Evolutionary conservation across 2,329 filamentous ascomycete genomes (phyloP).

Genomic region (Diaporthe capsici): DNA sequence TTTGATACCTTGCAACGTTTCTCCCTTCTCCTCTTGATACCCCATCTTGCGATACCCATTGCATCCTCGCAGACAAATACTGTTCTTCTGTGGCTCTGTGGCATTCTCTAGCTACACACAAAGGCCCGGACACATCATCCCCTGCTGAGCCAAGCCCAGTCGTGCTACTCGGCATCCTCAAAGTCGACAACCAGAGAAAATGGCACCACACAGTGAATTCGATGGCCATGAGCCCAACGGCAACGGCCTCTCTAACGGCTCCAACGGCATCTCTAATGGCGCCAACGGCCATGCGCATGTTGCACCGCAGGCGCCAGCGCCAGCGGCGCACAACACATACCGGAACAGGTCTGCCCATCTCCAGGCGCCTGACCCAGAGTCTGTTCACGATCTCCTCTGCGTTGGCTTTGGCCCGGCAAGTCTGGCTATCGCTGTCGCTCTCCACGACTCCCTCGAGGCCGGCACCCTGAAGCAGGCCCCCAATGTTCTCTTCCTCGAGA

Average conservation of each 20-base stretch:
- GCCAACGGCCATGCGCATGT: constrained; percentile 34
- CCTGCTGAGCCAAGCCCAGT: constrained; percentile 9
- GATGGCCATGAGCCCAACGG: constrained; percentile 39
- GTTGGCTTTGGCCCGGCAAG: constrained; percentile 95
- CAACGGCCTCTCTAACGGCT: constrained; percentile 35
- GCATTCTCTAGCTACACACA: neutral
- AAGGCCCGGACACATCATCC: neutral
- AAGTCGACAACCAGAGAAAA: constrained; percentile 16
- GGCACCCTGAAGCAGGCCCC: constrained; percentile 65
- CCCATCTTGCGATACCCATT: constrained; percentile 6
- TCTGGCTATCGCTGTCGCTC: constrained; percentile 87
- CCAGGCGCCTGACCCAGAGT: constrained; percentile 67
- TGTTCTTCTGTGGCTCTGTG: neutral
- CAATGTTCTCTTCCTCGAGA: constrained; percentile 89
- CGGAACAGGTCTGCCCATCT: constrained; percentile 49
- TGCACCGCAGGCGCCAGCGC: constrained; percentile 26
- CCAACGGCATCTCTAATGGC: constrained; percentile 36
- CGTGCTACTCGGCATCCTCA: neutral
- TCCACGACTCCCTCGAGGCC: constrained; percentile 81
- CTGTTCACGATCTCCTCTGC: constrained; percentile 87
- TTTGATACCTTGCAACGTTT: constrained; percentile 15
- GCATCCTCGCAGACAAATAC: neutral
- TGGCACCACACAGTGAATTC: constrained; percentile 42
- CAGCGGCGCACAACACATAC: constrained; percentile 32
- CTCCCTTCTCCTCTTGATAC: constrained; percentile 15